Conservation (phyloP, 2,329 filamentous ascomycete genomes). For the Metarhizium humberi region DNA sequence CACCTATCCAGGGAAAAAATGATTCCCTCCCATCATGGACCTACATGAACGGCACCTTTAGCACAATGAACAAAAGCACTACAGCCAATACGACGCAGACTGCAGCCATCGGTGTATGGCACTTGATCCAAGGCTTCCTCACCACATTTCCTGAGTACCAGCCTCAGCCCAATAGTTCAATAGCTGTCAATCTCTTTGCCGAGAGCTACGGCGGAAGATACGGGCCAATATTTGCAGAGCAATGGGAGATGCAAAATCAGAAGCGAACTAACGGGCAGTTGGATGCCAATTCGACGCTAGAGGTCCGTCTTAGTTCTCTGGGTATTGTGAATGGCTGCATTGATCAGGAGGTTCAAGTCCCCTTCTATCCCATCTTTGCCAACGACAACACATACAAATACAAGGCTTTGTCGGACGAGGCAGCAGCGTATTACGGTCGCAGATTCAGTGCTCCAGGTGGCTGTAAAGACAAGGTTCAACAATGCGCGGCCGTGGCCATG, state of each 20-base stretch:
- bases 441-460: slow-evolving; percentile 27
- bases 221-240: slow-evolving; percentile 52
- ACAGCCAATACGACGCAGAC: slow-evolving; percentile 48
- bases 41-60: slow-evolving; percentile 56
- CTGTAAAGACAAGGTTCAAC: slow-evolving; percentile 42
- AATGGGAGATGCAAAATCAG: slow-evolving; percentile 53
- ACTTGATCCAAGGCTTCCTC: slow-evolving; percentile 54
- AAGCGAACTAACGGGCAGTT: slow-evolving; percentile 40
- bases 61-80: slow-evolving; percentile 35
- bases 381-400: slow-evolving; percentile 59
- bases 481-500: slow-evolving; percentile 37
- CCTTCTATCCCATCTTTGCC: slow-evolving; percentile 47
- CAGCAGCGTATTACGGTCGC: slow-evolving; percentile 35
- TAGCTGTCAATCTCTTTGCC: slow-evolving; percentile 56
- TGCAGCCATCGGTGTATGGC: slow-evolving; percentile 53
- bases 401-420: slow-evolving; percentile 41
- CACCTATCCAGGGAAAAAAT: slow-evolving; percentile 11
- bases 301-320: slow-evolving; percentile 51
- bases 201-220: slow-evolving; percentile 66
- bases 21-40: slow-evolving; percentile 18
- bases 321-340: slow-evolving; percentile 66
- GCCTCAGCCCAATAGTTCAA: slow-evolving; percentile 34
- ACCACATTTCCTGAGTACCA: slow-evolving; percentile 49
- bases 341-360: slow-evolving; percentile 52
- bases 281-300: slow-evolving; percentile 40